These are phyloP conservation scores for Crassisporium funariophilum DNA, from an alignment of 768 basidiomycete species.

Conservation along the genomic window DNA sequence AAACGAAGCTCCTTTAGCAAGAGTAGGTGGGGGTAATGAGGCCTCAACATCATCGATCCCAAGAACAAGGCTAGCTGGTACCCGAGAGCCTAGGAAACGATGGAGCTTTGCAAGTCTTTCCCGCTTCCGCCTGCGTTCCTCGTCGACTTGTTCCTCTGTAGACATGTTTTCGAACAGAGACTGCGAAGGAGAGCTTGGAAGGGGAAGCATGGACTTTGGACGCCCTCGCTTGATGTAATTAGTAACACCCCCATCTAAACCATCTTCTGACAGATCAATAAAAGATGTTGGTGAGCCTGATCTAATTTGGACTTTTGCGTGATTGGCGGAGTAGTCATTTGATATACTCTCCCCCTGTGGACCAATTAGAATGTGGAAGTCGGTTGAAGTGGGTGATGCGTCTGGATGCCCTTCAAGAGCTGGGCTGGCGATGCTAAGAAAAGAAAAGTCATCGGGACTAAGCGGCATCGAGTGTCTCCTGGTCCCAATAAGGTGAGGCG, in stretches of 20 bases:
- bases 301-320: constrained; percentile 24
- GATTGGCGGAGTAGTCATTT: constrained; percentile 20
- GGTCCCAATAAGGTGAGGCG: constrained; percentile 23
- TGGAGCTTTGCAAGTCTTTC: constrained; percentile 81
- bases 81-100: constrained; percentile 82
- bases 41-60: constrained; percentile 41
- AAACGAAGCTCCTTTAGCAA: constrained; percentile 8
- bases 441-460: constrained; percentile 47
- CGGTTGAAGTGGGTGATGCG: constrained; percentile 12
- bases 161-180: constrained; percentile 52
- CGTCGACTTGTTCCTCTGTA: constrained; percentile 57
- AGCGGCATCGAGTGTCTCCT: constrained; percentile 61
- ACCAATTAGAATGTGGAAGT: constrained; percentile 12
- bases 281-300: constrained; percentile 48
- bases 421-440: constrained; percentile 30
- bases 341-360: too few species aligned
- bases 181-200: constrained; percentile 38
- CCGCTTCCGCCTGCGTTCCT: constrained; percentile 66
- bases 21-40: constrained; percentile 24
- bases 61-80: constrained; percentile 70
- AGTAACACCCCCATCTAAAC: constrained; percentile 20
- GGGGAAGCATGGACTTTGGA: constrained; percentile 6
- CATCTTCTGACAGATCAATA: constrained; percentile 74
- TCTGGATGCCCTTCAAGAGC: constrained; percentile 15
- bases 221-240: constrained; percentile 9